Percentiles rank a stretch among this genome's conserved stretches.
Evolutionary conservation across 345 rosid species (phyloP).

Genomic region (Draba incana): DNA sequence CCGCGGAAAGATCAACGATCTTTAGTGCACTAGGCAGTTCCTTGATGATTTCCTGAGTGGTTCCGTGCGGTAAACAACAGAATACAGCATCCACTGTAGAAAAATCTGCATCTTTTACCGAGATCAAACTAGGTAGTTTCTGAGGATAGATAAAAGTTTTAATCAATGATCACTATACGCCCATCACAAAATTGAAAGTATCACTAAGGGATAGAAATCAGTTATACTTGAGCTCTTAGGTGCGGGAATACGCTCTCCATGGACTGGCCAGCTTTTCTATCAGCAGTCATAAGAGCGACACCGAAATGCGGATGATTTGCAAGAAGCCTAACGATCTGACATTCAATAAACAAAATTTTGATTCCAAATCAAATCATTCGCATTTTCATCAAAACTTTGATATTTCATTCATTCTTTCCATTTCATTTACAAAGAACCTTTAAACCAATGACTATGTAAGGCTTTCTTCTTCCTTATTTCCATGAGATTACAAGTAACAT

Average conservation of each 20-base stretch:
- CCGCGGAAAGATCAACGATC: slow-evolving; percentile 98
- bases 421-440: neutral
- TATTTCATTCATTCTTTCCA: neutral
- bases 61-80: slow-evolving; percentile 98
- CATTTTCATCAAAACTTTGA: neutral
- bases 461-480: neutral
- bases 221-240: slow-evolving; percentile 63
- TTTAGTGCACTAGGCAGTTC: slow-evolving; percentile 69
- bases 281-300: slow-evolving; percentile 89
- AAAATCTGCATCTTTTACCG: slow-evolving; percentile 81
- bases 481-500: neutral
- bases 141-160: slow-evolving; percentile 39
- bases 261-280: slow-evolving; percentile 97
- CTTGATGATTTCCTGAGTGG: slow-evolving; percentile 94
- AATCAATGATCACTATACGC: neutral
- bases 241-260: slow-evolving; percentile 90
- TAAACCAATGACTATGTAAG: neutral
- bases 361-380: neutral
- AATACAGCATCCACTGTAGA: slow-evolving; percentile 85
- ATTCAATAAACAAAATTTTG: slow-evolving; percentile 6
- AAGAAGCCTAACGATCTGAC: slow-evolving; percentile 82
- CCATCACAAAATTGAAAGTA: neutral
- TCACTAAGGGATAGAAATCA: neutral
- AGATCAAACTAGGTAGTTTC: slow-evolving; percentile 80
- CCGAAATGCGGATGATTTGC: slow-evolving; percentile 76